Conservation (phyloP, 2,329 filamentous ascomycete species). For the Claviceps fusiformis region DNA sequence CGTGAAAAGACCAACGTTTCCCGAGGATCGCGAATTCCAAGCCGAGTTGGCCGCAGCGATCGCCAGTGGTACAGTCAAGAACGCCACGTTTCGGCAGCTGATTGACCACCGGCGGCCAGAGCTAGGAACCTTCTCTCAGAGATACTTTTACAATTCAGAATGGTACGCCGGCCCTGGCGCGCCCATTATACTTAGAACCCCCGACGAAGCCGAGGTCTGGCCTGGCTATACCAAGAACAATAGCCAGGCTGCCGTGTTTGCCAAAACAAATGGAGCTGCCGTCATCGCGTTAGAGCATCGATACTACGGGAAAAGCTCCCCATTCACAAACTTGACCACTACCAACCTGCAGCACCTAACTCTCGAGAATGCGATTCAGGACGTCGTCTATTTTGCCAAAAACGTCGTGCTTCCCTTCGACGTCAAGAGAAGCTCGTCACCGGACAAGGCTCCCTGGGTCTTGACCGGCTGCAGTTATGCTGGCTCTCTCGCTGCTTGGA, state of each 20-base stretch:
- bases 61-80: background rate
- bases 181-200: conserved; percentile 54
- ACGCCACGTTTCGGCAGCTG: conserved; percentile 33
- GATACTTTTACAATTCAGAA: conserved; percentile 68
- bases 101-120: conserved; percentile 43
- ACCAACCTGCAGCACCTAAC: conserved; percentile 62
- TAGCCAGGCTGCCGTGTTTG: conserved; percentile 51
- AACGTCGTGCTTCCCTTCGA: conserved; percentile 57
- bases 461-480: conserved; percentile 70
- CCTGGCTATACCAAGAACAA: conserved; percentile 56
- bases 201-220: conserved; percentile 49
- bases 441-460: conserved; percentile 55
- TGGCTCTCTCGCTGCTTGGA: conserved; percentile 60
- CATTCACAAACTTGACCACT: conserved; percentile 46
- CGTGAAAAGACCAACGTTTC: too few species aligned
- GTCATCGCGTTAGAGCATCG: conserved; percentile 70
- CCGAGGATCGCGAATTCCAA: background rate
- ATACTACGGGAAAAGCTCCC: conserved; percentile 66
- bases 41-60: background rate
- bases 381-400: conserved; percentile 62
- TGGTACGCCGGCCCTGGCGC: conserved; percentile 64
- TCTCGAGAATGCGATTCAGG: conserved; percentile 63
- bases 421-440: conserved; percentile 48
- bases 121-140: conserved; percentile 48
- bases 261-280: conserved; percentile 52